Evolutionary conservation across 192 early-diverging fungal genomes (phyloP), one percentile per base, ranked within the genome.

Genomic region (Coemansia sp.): DNA sequence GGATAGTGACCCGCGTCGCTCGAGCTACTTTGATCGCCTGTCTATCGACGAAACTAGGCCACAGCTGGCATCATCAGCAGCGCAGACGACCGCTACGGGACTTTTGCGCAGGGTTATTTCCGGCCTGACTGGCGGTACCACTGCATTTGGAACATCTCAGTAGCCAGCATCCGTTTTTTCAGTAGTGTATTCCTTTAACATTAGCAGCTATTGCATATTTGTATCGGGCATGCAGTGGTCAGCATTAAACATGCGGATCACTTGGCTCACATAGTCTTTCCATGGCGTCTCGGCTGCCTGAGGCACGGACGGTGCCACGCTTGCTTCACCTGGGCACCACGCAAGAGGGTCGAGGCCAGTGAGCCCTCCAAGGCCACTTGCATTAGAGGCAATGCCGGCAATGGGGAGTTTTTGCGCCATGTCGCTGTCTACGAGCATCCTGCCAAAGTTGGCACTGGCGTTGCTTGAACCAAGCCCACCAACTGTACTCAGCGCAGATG

Each of bases 11-110:
- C 63, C 68, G 20, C 71, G 77, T 14, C 71, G 77, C 13, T 74
- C 77, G 5, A 74, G 72, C 58, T 79, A 79, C 67, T 74, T 79
- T 79, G 77, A 79, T 33, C 71, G 77, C 35, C 67, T 73, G 24
- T 79, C 77, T 24, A 59, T 70, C 23, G 77, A 79, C 23, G 77
- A 79, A 36, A 35, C 48, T 11, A 53, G 71, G n/a, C 71, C 71
- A n/a, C 64, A 63, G 38, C 9, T 69, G 7, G 56, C 60, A 2
- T 46, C 77, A 9, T 66, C 77, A 2, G 63, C 61, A 16, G 51
- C 66, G 9, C 67, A 69, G 39, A 65, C 61, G 5, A 59, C 67
- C 0, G 11, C 65, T 14, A 64, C 50, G 36, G 68, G 71, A 0
- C 38, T 79, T 37, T 56, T 79, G 34, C 76, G 76, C 18, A 60